These are phyloP conservation scores for Picochlorum costavermella DNA, from an alignment of 139 green algal species.

Conservation along the genomic window DNA sequence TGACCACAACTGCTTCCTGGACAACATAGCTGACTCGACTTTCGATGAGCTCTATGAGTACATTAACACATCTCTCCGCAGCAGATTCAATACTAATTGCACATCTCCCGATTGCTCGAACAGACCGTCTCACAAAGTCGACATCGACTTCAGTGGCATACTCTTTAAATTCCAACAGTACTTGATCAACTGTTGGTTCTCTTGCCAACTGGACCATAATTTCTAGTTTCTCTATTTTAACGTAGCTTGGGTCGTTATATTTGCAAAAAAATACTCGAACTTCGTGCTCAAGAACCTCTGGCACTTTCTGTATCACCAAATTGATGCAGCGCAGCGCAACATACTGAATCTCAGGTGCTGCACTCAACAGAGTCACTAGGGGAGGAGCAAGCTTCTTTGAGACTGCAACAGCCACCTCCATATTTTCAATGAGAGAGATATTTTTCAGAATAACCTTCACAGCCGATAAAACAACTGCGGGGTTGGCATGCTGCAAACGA, in stretches of 20 bases:
- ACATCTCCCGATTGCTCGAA: conserved; percentile 88
- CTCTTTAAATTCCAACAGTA: conserved; percentile 98
- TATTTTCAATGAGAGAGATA: conserved; percentile 27
- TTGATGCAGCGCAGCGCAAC: conserved; percentile 97
- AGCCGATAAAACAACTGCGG: conserved; percentile 90
- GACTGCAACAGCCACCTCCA: conserved; percentile 56
- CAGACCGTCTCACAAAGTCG: conserved; percentile 93
- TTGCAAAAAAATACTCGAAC: conserved; percentile 99
- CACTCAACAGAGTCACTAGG: conserved; percentile 91
- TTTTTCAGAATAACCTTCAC: conserved; percentile 76
- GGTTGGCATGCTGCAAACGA: conserved; percentile 97
- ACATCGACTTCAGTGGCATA: conserved; percentile 98
- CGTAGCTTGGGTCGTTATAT: conserved; percentile 99
- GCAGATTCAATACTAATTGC: conserved; percentile 80
- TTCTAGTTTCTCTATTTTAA: conserved; percentile 99
- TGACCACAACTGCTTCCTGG: conserved; percentile 95
- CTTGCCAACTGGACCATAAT: conserved; percentile 92
- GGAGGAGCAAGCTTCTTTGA: conserved; percentile 90
- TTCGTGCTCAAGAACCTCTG: conserved; percentile 74
- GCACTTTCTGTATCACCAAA: conserved; percentile 85
- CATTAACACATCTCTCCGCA: conserved; percentile 88
- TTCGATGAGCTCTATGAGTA: conserved; percentile 95
- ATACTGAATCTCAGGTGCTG: conserved; percentile 95
- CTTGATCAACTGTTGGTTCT: conserved; percentile 91
- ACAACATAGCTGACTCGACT: conserved; percentile 96